Percentiles rank a stretch among this genome's conserved stretches.
These are phyloP conservation scores for Sorghum bicolor DNA, from an alignment of 176 grass and related monocot genomes.

Conservation along the genomic window Sorghum_bicolor_NCBIv3 NC_012873.2:3677001-3677500, in stretches of 20 bases:
- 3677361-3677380: neutral
- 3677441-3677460: neutral
- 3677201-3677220: neutral
- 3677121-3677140: neutral
- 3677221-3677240: neutral
- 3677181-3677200: neutral
- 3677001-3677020: neutral
- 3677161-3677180: neutral
- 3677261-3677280: neutral
- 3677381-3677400: neutral
- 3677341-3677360: neutral
- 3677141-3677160: neutral
- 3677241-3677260: neutral
- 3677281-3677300: neutral
- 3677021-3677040: neutral
- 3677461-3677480: neutral
- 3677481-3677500: neutral
- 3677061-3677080: neutral
- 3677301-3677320: neutral
- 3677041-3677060: neutral
- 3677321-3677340: neutral
- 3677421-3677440: neutral
- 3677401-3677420: neutral
- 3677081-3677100: neutral
- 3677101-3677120: neutral